These are phyloP conservation scores for Parachlorella kessleri DNA, from an alignment of 139 green algal genomes.

Conservation along the genomic window DNA sequence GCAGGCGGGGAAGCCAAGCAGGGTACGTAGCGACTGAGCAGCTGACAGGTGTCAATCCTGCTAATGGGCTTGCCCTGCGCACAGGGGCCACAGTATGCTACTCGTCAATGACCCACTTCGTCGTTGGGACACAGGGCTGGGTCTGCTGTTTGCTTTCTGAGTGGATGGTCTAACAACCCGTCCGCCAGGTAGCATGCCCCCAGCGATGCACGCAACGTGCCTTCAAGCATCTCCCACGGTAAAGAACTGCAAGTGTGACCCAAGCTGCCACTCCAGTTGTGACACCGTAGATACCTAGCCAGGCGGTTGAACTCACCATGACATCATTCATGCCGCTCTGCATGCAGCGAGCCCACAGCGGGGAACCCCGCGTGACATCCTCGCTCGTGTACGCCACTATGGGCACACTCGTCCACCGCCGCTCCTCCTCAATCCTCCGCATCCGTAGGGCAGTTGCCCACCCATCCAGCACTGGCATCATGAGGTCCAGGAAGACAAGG, in stretches of 20 bases:
- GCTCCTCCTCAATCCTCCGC: constrained; percentile 1
- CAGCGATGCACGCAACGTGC: not conserved
- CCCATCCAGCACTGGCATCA: constrained; percentile 18
- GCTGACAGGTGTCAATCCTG: not conserved
- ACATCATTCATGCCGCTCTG: constrained; percentile 17
- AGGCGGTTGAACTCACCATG: constrained; percentile 3
- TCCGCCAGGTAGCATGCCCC: not conserved
- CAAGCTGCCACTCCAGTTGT: not conserved
- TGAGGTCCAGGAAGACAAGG: constrained; percentile 19
- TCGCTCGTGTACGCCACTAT: constrained; percentile 16
- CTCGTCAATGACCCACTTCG: too few species aligned
- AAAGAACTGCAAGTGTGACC: not conserved
- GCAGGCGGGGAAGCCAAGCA: not conserved
- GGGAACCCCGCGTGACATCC: constrained; percentile 5
- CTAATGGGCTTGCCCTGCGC: not conserved
- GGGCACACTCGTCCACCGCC: not conserved
- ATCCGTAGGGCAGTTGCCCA: constrained; percentile 8
- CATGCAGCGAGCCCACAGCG: constrained; percentile 17
- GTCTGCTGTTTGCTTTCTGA: too few species aligned
- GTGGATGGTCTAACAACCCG: not conserved
- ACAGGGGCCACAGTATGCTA: too few species aligned
- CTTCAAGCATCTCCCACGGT: not conserved
- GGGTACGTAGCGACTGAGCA: not conserved
- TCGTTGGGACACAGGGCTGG: too few species aligned
- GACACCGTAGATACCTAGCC: not conserved